Evolutionary conservation across 1,284 basidiomycete species (phyloP).

Genomic region (Ceratobasidium sp.): DNA sequence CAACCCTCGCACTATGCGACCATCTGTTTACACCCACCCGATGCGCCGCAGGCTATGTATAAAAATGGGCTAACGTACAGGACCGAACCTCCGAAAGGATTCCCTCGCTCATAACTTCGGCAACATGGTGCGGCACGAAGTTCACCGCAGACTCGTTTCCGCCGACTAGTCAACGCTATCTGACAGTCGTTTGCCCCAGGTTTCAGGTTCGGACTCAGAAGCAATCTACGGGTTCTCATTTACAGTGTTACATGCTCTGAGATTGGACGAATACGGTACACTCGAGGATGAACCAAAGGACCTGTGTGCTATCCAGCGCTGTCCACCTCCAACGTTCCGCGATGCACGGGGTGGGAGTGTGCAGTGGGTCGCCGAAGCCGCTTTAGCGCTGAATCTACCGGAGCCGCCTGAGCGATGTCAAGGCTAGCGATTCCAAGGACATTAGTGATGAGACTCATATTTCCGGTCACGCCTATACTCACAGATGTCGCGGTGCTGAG

Average conservation of each 20-base stretch:
- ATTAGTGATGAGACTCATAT: slow-evolving; percentile 21
- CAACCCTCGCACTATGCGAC: no score
- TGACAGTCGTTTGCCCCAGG: neutral
- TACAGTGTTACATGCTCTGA: slow-evolving; percentile 10
- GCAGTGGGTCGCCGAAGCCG: slow-evolving; percentile 32
- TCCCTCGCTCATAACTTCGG: neutral
- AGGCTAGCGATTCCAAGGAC: neutral
- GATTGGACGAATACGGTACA: slow-evolving; percentile 6
- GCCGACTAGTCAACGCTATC: neutral
- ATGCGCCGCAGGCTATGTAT: no score
- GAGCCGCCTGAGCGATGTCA: neutral
- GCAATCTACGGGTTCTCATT: slow-evolving; percentile 19
- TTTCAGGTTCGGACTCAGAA: neutral
- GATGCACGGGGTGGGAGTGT: slow-evolving; percentile 9
- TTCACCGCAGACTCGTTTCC: slow-evolving; percentile 14
- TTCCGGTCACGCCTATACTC: slow-evolving; percentile 11
- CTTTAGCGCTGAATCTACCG: neutral
- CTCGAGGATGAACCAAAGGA: slow-evolving; percentile 9
- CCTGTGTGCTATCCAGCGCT: neutral
- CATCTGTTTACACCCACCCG: no score
- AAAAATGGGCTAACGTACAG: neutral
- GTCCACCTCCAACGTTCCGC: slow-evolving; percentile 16
- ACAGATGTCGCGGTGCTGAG: slow-evolving; percentile 11
- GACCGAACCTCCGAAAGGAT: neutral
- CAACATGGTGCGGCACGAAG: slow-evolving; percentile 30